phyloP scores from a whole-genome alignment of 1,139 yeast genomes.

The Saccharomyces hybrid region DNA sequence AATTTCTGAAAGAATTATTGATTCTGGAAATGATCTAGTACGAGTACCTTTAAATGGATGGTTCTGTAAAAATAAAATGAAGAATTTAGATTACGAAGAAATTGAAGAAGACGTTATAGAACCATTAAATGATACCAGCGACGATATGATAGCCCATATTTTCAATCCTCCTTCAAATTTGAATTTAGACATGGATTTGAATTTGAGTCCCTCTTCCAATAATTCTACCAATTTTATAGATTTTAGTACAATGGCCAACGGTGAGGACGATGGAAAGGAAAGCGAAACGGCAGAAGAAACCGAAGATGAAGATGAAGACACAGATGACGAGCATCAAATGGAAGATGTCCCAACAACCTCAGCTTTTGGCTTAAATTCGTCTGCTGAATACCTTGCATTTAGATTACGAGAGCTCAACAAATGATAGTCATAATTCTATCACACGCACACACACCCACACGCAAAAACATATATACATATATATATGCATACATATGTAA shows the following conservation, averaged over 20 bases:
- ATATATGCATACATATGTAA: neutral
- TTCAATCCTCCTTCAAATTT: neutral
- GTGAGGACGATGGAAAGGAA: neutral
- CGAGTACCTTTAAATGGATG: conserved; percentile 22
- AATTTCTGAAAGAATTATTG: conserved; percentile 43
- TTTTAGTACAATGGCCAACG: neutral
- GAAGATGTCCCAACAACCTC: conserved; percentile 20
- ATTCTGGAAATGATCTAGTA: conserved; percentile 16
- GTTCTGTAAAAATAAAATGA: conserved; percentile 15
- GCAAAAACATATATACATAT: neutral
- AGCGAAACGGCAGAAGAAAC: neutral
- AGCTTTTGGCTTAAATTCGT: conserved; percentile 27
- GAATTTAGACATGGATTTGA: neutral
- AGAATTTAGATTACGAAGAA: conserved; percentile 21
- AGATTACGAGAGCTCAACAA: conserved; percentile 6
- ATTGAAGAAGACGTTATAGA: conserved; percentile 17
- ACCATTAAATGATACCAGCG: neutral
- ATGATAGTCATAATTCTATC: neutral
- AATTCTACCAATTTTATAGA: neutral
- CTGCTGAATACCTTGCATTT: conserved; percentile 26
- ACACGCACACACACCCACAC: neutral
- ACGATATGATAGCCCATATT: neutral
- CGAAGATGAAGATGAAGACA: conserved; percentile 7
- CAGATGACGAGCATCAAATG: conserved; percentile 12
- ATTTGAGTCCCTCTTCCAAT: neutral